These are phyloP conservation scores for Chlorella sorokiniana DNA, from an alignment of 139 green algal species.

Conservation along the genomic window DNA sequence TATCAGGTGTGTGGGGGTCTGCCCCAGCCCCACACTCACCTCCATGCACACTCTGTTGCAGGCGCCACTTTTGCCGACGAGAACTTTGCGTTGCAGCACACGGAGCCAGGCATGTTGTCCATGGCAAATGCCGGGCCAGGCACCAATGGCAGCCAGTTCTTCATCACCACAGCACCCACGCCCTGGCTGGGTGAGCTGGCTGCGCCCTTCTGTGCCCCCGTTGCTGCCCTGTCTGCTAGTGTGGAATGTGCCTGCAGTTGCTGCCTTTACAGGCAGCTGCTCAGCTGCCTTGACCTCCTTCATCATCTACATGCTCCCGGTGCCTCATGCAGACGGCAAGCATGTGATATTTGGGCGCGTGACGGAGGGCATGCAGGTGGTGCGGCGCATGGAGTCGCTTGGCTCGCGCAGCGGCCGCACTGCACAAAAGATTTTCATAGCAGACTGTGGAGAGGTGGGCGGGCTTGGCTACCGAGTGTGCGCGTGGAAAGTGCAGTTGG, in stretches of 20 bases:
- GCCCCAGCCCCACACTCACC: no score
- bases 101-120: slow-evolving; percentile 35
- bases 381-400: slow-evolving; percentile 74
- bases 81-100: slow-evolving; percentile 61
- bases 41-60: neutral
- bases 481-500: neutral
- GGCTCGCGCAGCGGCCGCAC: slow-evolving; percentile 67
- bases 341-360: slow-evolving; percentile 93
- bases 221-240: neutral
- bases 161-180: slow-evolving; percentile 44
- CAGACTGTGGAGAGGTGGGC: slow-evolving; percentile 56
- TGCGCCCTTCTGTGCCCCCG: neutral
- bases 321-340: slow-evolving; percentile 69
- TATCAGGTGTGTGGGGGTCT: no score
- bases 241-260: neutral
- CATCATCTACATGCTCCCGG: neutral
- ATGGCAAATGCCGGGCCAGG: slow-evolving; percentile 70
- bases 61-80: slow-evolving; percentile 41
- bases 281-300: neutral
- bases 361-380: slow-evolving; percentile 81
- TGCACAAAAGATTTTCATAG: slow-evolving; percentile 52
- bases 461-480: no score
- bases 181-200: slow-evolving; percentile 67
- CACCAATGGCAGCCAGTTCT: slow-evolving; percentile 80
- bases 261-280: no score